Evolutionary conservation across 148 eudicot genomes (phyloP), one percentile per base, ranked within the genome.

Genomic region (Arctostaphylos glauca): DNA sequence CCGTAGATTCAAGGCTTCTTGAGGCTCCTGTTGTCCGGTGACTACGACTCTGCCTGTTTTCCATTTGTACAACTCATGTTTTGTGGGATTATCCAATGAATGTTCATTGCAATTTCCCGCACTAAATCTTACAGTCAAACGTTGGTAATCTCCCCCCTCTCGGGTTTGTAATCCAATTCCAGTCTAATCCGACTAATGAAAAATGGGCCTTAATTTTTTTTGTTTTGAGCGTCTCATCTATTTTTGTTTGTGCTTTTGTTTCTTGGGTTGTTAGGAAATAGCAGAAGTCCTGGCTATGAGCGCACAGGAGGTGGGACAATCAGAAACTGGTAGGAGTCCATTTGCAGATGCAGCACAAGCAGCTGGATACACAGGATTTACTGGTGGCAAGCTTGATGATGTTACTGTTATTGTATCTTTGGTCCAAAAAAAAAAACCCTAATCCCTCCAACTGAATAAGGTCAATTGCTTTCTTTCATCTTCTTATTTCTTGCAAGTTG

Each of bases 321-420:
- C 94, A 47, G 54, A 72, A 74, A 79, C 86, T 80, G 86, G 83
- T 6, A 83, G 91, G 85, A 94, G 90, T 79, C 98, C 98, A 23
- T 94, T 95, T 83, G 90, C 93, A 14, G 98, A 94, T 86, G 90
- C 90, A 38, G 98, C 88, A 46, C 89, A 89, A 73, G 98, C 93
- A 52, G 95, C 93, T 70, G 98, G 98, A 48, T 91, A 87, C 83
- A 7, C 81, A 5, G 93, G 90, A 70, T 89, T 84, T 56, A 85
- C 82, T 10, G 98, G 80, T 77, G 80, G 80, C 80, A 77, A 77
- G 48, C 64, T 77, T 54, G 80, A 77, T 54, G 80, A 77, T 6
- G 62, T 53, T 43, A 38, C 64, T 15, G 80, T 77, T 6, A 77
- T 77, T 54, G 80, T 77, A 5, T 77, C 80, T 54, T 5, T 77